A percentile compares a stretch with the other conserved stretches of the same genome.
phyloP scores from a whole-genome alignment of 352 stramenopile genomes.

The Phytophthora hibernalis region DNA sequence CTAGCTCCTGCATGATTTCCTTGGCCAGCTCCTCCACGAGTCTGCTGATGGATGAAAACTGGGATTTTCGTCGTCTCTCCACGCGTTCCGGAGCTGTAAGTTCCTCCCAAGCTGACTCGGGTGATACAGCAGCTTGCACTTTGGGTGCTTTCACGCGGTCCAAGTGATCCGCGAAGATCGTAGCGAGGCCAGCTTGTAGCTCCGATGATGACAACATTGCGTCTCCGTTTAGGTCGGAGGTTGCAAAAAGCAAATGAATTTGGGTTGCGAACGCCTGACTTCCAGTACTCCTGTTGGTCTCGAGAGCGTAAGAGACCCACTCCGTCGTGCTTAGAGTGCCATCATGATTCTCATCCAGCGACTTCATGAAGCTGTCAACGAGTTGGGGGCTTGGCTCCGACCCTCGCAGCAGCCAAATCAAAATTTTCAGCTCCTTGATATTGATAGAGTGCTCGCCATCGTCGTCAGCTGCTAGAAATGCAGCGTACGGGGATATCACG shows the following conservation, averaged over 20 bases:
- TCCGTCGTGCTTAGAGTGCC: constrained; percentile 60
- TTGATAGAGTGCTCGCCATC: constrained; percentile 64
- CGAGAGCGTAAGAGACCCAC: constrained; percentile 74
- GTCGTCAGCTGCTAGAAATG: constrained; percentile 72
- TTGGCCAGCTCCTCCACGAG: constrained; percentile 59
- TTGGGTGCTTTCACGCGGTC: constrained; percentile 20
- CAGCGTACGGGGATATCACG: constrained; percentile 63
- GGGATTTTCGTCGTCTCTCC: constrained; percentile 29
- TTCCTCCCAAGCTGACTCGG: constrained; percentile 35
- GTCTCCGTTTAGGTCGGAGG: constrained; percentile 62
- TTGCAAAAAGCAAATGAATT: constrained; percentile 64
- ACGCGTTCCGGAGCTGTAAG: constrained; percentile 19
- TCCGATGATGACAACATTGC: constrained; percentile 61
- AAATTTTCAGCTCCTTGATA: constrained; percentile 58
- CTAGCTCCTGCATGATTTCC: constrained; percentile 63
- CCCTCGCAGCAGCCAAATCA: constrained; percentile 75
- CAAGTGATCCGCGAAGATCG: constrained; percentile 43
- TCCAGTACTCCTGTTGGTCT: constrained; percentile 51
- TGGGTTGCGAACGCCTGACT: constrained; percentile 56
- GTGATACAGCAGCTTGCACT: constrained; percentile 8
- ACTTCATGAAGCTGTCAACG: constrained; percentile 65
- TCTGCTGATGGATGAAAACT: constrained; percentile 42
- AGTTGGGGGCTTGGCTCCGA: constrained; percentile 55
- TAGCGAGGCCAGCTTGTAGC: constrained; percentile 51
- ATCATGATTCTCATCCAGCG: constrained; percentile 63